phyloP scores from a whole-genome alignment of 768 basidiomycete species.

The Mycena albidolilacea region DNA sequence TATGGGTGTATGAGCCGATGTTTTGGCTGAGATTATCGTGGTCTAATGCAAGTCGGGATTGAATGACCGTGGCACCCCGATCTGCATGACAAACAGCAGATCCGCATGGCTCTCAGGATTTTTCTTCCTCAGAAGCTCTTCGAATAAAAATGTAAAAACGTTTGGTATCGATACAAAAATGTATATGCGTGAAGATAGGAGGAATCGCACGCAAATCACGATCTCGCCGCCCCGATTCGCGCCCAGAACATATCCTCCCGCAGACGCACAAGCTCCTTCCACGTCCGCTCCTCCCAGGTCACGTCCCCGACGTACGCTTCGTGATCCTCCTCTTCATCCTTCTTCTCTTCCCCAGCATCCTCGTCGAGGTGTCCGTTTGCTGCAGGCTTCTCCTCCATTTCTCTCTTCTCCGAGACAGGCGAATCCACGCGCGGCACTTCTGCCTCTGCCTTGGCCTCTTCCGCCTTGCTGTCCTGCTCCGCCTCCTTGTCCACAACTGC shows the following conservation, averaged over 20 bases:
- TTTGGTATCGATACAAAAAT: constrained; percentile 10
- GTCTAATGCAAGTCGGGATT: background rate
- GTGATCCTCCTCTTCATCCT: constrained; percentile 43
- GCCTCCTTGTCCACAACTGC: background rate
- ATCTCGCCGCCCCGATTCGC: constrained; percentile 70
- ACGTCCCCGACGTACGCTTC: constrained; percentile 72
- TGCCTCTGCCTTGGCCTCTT: constrained; percentile 25
- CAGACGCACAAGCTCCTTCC: constrained; percentile 82
- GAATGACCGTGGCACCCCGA: background rate
- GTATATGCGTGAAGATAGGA: constrained; percentile 1
- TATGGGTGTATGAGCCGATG: background rate
- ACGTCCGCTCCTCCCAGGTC: constrained; percentile 90
- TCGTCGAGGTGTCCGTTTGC: constrained; percentile 31
- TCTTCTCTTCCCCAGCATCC: constrained; percentile 29
- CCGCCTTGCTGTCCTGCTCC: background rate
- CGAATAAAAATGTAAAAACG: background rate
- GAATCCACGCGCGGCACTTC: constrained; percentile 31
- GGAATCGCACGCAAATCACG: constrained; percentile 35
- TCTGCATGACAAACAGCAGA: too few relatives aligned
- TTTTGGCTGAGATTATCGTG: background rate
- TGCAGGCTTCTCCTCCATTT: constrained; percentile 31
- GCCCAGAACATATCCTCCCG: constrained; percentile 93
- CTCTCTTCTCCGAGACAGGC: constrained; percentile 29
- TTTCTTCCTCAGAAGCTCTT: too few relatives aligned
- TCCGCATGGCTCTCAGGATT: background rate